A percentile compares a stretch with the other conserved stretches of the same genome.
Conservation (phyloP, 1,139 yeast genomes). For the Zhuliangozyma blackwelliae region DNA sequence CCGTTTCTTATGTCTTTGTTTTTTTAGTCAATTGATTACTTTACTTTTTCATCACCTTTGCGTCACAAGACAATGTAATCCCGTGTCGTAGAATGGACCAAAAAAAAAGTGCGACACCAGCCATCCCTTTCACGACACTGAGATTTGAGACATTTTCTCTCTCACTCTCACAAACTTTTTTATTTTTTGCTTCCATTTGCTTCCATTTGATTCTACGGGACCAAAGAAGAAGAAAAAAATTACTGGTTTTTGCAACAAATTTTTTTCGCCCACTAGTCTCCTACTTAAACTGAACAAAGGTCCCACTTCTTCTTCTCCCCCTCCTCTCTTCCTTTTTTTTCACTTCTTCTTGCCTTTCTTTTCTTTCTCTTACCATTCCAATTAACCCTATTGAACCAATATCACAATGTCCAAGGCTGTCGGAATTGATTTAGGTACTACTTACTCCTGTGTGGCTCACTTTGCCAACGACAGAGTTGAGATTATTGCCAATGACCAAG, state of each 20-base stretch:
- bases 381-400: conserved; percentile 1
- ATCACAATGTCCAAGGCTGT: conserved; percentile 57
- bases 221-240: neutral
- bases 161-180: too few relatives aligned
- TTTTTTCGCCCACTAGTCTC: conserved; percentile 1
- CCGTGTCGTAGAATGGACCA: too few relatives aligned
- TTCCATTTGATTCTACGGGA: neutral
- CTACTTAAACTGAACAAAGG: conserved; percentile 1
- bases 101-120: too few relatives aligned
- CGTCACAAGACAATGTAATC: too few relatives aligned
- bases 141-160: too few relatives aligned
- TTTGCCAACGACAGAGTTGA: conserved; percentile 70
- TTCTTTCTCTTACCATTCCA: neutral
- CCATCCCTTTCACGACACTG: too few relatives aligned
- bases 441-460: conserved; percentile 83
- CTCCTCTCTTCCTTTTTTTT: conserved; percentile 3
- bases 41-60: too few relatives aligned
- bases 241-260: neutral
- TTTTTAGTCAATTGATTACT: too few relatives aligned
- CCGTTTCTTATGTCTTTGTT: too few relatives aligned
- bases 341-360: conserved; percentile 1
- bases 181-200: neutral
- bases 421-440: conserved; percentile 84
- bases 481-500: conserved; percentile 54
- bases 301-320: too few relatives aligned